A percentile compares a stretch with the other conserved stretches of the same genome.
These are phyloP conservation scores for Mucor circinelloides DNA, from an alignment of 371 early-diverging fungal species.

Conservation along the genomic window DNA sequence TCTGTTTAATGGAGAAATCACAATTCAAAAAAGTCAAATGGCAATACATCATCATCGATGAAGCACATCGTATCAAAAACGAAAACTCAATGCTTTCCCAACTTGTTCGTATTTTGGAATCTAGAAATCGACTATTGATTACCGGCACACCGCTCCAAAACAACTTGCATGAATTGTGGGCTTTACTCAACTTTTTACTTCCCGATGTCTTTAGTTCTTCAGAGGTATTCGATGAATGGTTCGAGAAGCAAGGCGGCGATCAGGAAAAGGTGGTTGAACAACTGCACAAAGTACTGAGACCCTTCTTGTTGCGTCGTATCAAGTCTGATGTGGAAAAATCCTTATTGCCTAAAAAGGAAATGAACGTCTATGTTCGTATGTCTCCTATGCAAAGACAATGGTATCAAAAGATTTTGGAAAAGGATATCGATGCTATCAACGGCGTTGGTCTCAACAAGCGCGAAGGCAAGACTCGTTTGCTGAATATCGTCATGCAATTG, in stretches of 20 bases:
- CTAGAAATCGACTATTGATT: slow-evolving; percentile 92
- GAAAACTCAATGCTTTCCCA: slow-evolving; percentile 94
- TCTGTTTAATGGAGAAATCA: slow-evolving; percentile 89
- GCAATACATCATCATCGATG: slow-evolving; percentile 98
- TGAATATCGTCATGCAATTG: slow-evolving; percentile 99
- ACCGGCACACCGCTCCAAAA: slow-evolving; percentile 99
- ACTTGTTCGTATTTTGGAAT: slow-evolving; percentile 86
- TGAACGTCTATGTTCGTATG: slow-evolving; percentile 96
- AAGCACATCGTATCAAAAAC: slow-evolving; percentile 99
- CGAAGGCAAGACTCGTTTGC: slow-evolving; percentile 85
- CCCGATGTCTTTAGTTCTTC: slow-evolving; percentile 95
- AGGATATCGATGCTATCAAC: slow-evolving; percentile 96
- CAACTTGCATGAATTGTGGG: slow-evolving; percentile 99
- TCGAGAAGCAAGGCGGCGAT: slow-evolving; percentile 73
- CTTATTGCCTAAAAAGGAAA: slow-evolving; percentile 95
- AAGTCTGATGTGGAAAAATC: slow-evolving; percentile 98
- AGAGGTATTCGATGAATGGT: slow-evolving; percentile 94
- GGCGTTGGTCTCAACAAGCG: slow-evolving; percentile 70
- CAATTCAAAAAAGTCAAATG: slow-evolving; percentile 88
- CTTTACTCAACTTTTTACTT: slow-evolving; percentile 96
- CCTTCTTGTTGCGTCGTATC: slow-evolving; percentile 97
- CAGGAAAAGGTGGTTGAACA: slow-evolving; percentile 88
- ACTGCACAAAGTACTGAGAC: slow-evolving; percentile 91
- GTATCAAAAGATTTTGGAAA: slow-evolving; percentile 97
- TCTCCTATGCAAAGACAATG: slow-evolving; percentile 95